Evolutionary conservation across 352 stramenopile genomes (phyloP).

Genomic region (Phytophthora pini): DNA sequence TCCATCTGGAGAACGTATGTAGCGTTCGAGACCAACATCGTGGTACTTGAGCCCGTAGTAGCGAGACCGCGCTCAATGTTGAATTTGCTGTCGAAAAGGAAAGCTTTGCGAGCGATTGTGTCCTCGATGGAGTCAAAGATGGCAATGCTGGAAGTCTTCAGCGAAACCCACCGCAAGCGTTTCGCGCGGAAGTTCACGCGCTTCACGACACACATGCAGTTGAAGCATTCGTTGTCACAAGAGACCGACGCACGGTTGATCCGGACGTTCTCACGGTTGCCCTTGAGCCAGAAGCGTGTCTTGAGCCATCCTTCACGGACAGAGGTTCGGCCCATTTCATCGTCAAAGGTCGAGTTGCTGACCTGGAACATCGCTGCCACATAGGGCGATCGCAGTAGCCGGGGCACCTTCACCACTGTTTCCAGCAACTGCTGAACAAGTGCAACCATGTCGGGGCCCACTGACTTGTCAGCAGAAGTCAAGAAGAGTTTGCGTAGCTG

Average conservation of each 20-base stretch:
- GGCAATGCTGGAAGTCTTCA: constrained; percentile 83
- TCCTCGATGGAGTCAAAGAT: constrained; percentile 84
- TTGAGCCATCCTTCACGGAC: constrained; percentile 86
- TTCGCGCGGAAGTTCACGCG: constrained; percentile 86
- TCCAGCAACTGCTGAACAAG: constrained; percentile 83
- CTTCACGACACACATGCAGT: constrained; percentile 91
- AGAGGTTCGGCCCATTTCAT: constrained; percentile 83
- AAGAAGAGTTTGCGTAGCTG: constrained; percentile 86
- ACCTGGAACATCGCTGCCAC: constrained; percentile 86
- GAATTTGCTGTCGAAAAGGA: constrained; percentile 86
- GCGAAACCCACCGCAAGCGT: constrained; percentile 80
- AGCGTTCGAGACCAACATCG: constrained; percentile 79
- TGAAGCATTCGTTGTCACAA: constrained; percentile 90
- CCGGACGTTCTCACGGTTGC: constrained; percentile 85
- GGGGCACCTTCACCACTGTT: constrained; percentile 65
- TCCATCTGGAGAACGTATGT: constrained; percentile 89
- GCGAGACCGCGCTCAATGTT: constrained; percentile 83
- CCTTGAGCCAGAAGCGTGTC: constrained; percentile 85
- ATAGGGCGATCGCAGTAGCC: constrained; percentile 69
- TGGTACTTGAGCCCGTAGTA: constrained; percentile 78
- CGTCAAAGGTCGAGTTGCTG: constrained; percentile 85
- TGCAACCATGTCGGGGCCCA: constrained; percentile 75
- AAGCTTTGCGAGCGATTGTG: constrained; percentile 68
- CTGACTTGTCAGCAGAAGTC: constrained; percentile 75
- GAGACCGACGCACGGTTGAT: constrained; percentile 79